These are phyloP conservation scores for Talaromyces amestolkiae DNA, from an alignment of 2,329 filamentous ascomycete species.

Conservation along the genomic window DNA sequence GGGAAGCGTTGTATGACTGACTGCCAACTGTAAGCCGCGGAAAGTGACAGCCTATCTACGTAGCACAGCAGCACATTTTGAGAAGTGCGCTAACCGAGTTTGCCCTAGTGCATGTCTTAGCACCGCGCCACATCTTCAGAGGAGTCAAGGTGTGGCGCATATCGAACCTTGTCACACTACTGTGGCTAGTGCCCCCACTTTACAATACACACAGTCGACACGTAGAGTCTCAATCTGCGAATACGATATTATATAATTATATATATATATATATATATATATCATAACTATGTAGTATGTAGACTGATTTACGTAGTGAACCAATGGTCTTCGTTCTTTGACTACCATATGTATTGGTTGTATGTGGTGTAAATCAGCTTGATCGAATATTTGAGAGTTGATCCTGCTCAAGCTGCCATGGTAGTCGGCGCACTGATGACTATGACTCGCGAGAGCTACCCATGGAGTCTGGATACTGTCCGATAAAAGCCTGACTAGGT, in stretches of 20 bases:
- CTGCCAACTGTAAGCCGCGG: not conserved
- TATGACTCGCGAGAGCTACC: no score
- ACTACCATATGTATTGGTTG: no score
- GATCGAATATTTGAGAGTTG: not conserved
- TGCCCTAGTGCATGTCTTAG: not conserved
- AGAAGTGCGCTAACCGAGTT: not conserved
- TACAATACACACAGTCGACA: no score
- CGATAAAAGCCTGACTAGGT: no score
- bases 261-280: no score
- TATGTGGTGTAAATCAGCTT: not conserved
- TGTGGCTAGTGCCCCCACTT: not conserved
- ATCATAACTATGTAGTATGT: not conserved
- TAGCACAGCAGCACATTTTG: not conserved
- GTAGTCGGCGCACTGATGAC: no score
- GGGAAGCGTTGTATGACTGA: not conserved
- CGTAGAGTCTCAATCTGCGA: not conserved
- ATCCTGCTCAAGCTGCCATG: no score
- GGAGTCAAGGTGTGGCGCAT: not conserved
- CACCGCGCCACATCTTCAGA: not conserved
- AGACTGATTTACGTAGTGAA: not conserved
- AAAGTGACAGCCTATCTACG: slow-evolving; percentile 11
- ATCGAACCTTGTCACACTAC: not conserved
- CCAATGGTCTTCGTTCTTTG: not conserved
- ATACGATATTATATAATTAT: not conserved
- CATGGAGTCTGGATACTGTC: no score